Evolutionary conservation across 352 stramenopile genomes (phyloP).

Genomic region (Phytopythium kandeliae): DNA sequence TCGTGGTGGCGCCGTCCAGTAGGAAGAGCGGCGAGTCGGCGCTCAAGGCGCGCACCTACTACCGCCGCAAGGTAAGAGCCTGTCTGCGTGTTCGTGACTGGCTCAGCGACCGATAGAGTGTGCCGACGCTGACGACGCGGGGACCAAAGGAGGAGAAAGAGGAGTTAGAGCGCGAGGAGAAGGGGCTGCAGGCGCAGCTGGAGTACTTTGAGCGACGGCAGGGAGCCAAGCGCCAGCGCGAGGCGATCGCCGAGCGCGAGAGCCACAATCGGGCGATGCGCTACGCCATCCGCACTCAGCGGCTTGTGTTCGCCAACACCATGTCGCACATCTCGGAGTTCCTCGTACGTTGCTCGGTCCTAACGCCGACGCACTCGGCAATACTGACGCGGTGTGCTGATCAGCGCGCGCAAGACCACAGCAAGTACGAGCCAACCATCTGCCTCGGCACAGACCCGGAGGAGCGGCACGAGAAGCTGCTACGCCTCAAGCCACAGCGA

Average conservation of each 20-base stretch:
- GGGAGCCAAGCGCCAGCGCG: slow-evolving; percentile 18
- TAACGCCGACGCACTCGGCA: background rate
- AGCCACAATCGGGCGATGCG: slow-evolving; percentile 23
- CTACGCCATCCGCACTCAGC: slow-evolving; percentile 25
- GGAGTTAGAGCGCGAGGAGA: slow-evolving; percentile 19
- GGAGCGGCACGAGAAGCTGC: slow-evolving; percentile 21
- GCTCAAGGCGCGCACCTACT: slow-evolving; percentile 28
- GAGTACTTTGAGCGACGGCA: slow-evolving; percentile 15
- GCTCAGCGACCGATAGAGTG: too few species aligned
- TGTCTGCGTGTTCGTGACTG: too few species aligned
- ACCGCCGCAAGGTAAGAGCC: slow-evolving; percentile 48
- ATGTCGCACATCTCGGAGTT: slow-evolving; percentile 26
- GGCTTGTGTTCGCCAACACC: slow-evolving; percentile 31
- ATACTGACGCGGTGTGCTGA: background rate
- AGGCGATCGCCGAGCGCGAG: slow-evolving; percentile 15
- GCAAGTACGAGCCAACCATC: slow-evolving; percentile 28
- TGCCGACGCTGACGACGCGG: background rate
- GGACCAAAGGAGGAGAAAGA: slow-evolving; percentile 28
- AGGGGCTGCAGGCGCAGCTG: slow-evolving; percentile 19
- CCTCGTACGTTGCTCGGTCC: slow-evolving; percentile 13
- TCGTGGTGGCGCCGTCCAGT: background rate
- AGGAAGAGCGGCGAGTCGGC: slow-evolving; percentile 5
- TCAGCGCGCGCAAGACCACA: slow-evolving; percentile 23
- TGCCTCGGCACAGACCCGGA: slow-evolving; percentile 15
- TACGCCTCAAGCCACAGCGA: slow-evolving; percentile 30